phyloP scores from a whole-genome alignment of 768 basidiomycete genomes.

The Clitopilus hobsonii region DNA sequence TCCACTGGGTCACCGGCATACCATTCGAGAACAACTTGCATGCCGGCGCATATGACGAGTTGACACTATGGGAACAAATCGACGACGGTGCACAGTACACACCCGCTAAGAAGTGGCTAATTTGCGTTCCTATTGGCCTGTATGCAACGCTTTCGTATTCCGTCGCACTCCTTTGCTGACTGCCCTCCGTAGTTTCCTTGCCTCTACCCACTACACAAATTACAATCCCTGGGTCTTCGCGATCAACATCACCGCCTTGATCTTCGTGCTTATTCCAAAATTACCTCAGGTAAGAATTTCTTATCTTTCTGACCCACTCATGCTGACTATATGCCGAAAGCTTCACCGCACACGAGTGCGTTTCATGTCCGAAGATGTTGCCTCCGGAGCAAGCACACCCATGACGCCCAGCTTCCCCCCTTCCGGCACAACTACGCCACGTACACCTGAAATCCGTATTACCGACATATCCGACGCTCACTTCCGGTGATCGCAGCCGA shows the following conservation, averaged over 20 bases:
- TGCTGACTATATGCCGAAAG: slow-evolving; percentile 28
- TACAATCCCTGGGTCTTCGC: slow-evolving; percentile 94
- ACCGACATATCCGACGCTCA: slow-evolving; percentile 43
- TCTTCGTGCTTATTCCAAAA: slow-evolving; percentile 87
- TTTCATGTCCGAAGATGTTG: slow-evolving; percentile 56
- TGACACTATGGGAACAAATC: slow-evolving; percentile 99
- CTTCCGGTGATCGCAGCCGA: slow-evolving; percentile 23
- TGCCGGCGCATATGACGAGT: slow-evolving; percentile 93
- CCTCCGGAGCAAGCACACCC: slow-evolving; percentile 65
- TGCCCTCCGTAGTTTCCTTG: slow-evolving; percentile 68
- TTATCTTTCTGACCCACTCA: slow-evolving; percentile 5
- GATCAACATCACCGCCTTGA: slow-evolving; percentile 78
- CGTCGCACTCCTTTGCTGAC: slow-evolving; percentile 8
- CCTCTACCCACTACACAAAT: slow-evolving; percentile 96
- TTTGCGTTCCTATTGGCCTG: slow-evolving; percentile 86
- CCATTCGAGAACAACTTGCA: slow-evolving; percentile 87
- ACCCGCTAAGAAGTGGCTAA: slow-evolving; percentile 95
- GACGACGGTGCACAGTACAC: slow-evolving; percentile 99
- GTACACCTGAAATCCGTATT: slow-evolving; percentile 22
- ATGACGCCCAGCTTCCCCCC: slow-evolving; percentile 52
- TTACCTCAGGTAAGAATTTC: slow-evolving; percentile 73
- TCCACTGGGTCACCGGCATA: slow-evolving; percentile 96
- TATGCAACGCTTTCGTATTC: slow-evolving; percentile 35
- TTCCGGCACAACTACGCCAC: slow-evolving; percentile 44
- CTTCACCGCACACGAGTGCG: slow-evolving; percentile 81